Evolutionary conservation across 1,284 basidiomycete species (phyloP), one percentile per base, ranked within the genome.

Genomic region (Leccinum angustisporum): DNA sequence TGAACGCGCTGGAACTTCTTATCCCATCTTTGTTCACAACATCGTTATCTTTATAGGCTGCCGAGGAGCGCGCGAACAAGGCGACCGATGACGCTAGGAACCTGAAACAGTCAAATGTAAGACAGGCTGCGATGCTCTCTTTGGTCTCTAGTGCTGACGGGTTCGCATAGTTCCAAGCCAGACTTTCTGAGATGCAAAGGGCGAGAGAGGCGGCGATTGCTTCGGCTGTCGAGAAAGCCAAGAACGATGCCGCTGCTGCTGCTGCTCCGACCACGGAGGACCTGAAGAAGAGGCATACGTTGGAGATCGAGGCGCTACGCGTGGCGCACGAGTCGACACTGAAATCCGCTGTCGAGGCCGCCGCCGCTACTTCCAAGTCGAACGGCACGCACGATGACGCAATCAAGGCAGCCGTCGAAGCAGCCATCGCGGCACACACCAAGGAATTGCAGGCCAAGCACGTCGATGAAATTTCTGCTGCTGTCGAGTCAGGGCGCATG

Each of bases 401-500:
- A 1, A 64, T 57, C 30, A 76, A 84, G 62, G 79, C 78, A 16
- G 79, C 78, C 21, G 78, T 86, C 54, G 76, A 79, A 13, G 79
- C 81, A 40, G 84, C 84, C 6, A 73, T 88, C 54, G 79, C 76
- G 4, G 78, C 80, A 18, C 78, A 81, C 63, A 78, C 85, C 62
- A 77, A 79, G 63, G 75, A 79, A 25, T 64, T 80, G 2, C 75
- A 80, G 67, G 77, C 78, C 9, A 78, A 77, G 57, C 83, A 83
- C 27, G 76, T 79, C 9, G 78, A 83, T 38, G 87, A 88, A 56
- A 81, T 90, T 40, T 79, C 80, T 5, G 78, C 82, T 3, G 89
- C 89, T 1, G 80, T 87, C 13, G 90, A 91, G 54, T 77, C 83
- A 4, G 90, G 89, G 3, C 78, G 90, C 56, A 78, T 81, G 75